These are phyloP conservation scores for Eruca vesicaria DNA, from an alignment of 441 rosid genomes.

Conservation along the genomic window DNA sequence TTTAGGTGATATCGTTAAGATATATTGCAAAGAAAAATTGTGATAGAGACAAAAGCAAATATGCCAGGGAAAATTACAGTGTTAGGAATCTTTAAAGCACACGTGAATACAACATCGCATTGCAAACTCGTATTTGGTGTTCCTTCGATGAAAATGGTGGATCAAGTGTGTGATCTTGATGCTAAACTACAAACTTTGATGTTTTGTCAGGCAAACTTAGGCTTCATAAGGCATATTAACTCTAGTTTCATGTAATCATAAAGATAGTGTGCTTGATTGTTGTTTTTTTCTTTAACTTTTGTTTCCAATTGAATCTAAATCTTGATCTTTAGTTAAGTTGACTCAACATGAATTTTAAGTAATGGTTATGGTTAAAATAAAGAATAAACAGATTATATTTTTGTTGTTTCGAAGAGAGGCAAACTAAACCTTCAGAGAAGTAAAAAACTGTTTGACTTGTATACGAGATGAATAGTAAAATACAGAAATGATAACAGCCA, in stretches of 20 bases:
- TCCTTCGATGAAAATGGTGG: constrained; percentile 38
- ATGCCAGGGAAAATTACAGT: constrained; percentile 61
- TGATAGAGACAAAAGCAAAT: constrained; percentile 39
- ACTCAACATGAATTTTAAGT: background rate
- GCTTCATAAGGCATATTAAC: background rate
- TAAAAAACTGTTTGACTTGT: background rate
- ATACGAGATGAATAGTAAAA: background rate
- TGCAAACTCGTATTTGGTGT: constrained; percentile 45
- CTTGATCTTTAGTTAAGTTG: background rate
- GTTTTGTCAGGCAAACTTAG: background rate
- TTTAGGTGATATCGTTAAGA: constrained; percentile 38
- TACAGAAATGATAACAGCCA: background rate
- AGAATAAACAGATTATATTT: background rate
- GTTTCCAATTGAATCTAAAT: background rate
- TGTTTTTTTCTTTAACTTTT: background rate
- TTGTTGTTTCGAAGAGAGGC: background rate
- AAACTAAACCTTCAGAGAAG: background rate
- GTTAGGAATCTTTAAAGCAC: constrained; percentile 47
- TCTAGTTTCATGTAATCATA: background rate
- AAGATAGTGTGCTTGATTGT: background rate
- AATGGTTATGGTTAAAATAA: background rate
- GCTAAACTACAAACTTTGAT: constrained; percentile 33
- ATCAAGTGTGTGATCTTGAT: constrained; percentile 44
- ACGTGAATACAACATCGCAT: constrained; percentile 41
- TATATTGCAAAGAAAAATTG: constrained; percentile 41